Base-by-base conservation (phyloP, 331 rosid species). In the Rosa hybrid region DNA sequence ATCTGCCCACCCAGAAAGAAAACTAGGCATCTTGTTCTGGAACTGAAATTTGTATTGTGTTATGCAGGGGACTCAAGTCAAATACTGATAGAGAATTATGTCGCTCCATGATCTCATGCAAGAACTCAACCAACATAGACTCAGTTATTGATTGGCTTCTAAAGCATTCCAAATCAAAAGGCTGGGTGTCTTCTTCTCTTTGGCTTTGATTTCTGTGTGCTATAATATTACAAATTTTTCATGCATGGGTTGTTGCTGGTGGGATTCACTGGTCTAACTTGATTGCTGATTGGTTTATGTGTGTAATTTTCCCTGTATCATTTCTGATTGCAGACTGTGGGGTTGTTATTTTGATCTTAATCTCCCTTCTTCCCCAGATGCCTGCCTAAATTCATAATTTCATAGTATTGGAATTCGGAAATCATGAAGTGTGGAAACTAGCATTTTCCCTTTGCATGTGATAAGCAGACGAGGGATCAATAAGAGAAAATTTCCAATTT, bases 71-170 rank as follows among this genome's bases (percentile, higher is more conserved):
- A 57, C 89, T 92, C 69, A 89, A 87, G 83, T 84, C 91, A 60
- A 86, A 91, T 50, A 80, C 90, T 14, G 90, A 89, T 74, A 89
- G 97, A 81, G 97, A 92, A 87, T 96, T 92, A 74, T 89, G 97
- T 75, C 89, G 92, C 90, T 92, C 88, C 90, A 89, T 92, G 97
- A 92, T 92, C 88, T 92, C 96, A 14, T 92, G 97, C 94, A 92
- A 91, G 84, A 88, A 91, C 86, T 91, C 96, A 16, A 92, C 97
- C 82, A 91, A 92, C 90, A 92, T 91, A 4, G 97, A 91, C 72
- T 83, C 91, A 12, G 96, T 93, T 53, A 88, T 91, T 42, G 94
- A 90, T 64, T 91, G 97, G 97, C 92, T 91, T 77, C 90, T 93
- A 80, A 93, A 93, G 92, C 97, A 91, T 86, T 93, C 97, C 72